Percentiles rank a stretch among this genome's conserved stretches.
These are phyloP conservation scores for Cercospora beticola DNA, from an alignment of 2,329 filamentous ascomycete species.

Conservation along the genomic window DNA sequence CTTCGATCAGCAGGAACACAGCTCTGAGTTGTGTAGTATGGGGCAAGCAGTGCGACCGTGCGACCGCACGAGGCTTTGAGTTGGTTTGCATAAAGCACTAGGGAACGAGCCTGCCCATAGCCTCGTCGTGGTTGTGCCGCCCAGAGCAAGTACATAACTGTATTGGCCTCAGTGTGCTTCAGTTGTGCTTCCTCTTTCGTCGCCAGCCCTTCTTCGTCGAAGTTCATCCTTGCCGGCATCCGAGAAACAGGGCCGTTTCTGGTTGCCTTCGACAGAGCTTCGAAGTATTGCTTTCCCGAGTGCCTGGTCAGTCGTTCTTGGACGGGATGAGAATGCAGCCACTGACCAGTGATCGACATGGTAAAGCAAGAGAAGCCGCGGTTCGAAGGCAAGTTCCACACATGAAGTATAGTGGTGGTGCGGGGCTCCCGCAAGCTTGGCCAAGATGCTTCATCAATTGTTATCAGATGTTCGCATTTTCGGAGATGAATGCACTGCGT, in stretches of 20 bases:
- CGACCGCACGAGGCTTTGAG: background rate
- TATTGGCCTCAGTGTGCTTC: background rate
- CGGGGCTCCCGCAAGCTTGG: background rate
- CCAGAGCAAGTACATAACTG: background rate
- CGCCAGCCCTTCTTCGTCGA: background rate
- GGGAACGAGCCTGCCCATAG: background rate
- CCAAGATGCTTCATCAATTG: background rate
- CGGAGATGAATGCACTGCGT: background rate
- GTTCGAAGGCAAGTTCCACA: background rate
- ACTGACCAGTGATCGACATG: background rate
- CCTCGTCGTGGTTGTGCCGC: background rate
- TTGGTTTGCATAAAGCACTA: background rate
- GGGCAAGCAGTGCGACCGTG: background rate
- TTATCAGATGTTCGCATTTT: background rate
- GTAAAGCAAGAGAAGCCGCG: background rate
- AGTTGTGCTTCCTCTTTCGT: background rate
- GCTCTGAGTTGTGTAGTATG: background rate
- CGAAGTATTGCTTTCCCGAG: background rate
- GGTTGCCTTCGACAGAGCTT: background rate
- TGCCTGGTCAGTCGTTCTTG: background rate
- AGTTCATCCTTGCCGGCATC: background rate
- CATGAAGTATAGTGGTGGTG: too few species aligned
- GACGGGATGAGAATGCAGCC: background rate
- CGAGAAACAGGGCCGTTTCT: background rate
- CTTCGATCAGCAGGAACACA: background rate